phyloP scores from a whole-genome alignment of 805 yeast species.

The Helenozyma rhizophorensis region DNA sequence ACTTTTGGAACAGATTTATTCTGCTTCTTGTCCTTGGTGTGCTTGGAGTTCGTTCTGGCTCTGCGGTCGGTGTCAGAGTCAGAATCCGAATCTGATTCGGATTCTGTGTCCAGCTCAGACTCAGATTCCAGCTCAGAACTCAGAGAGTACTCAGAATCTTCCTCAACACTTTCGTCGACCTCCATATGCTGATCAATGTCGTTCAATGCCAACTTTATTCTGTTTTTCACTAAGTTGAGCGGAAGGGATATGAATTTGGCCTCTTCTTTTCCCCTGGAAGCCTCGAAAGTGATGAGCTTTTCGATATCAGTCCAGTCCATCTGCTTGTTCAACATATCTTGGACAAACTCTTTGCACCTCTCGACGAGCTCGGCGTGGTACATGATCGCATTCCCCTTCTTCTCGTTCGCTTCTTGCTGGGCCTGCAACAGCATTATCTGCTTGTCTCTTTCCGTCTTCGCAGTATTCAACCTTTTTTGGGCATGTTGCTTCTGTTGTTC shows the following conservation, averaged over 20 bases:
- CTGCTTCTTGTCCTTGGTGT: slow-evolving; percentile 10
- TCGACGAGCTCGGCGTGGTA: slow-evolving; percentile 67
- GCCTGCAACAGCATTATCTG: slow-evolving; percentile 63
- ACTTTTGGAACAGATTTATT: slow-evolving; percentile 21
- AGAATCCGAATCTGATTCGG: slow-evolving; percentile 32
- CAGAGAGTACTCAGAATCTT: slow-evolving; percentile 20
- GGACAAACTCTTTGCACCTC: slow-evolving; percentile 64
- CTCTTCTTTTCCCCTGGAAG: slow-evolving; percentile 55
- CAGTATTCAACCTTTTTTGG: slow-evolving; percentile 65
- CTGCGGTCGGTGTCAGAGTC: slow-evolving; percentile 19
- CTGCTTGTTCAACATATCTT: slow-evolving; percentile 65
- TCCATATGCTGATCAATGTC: slow-evolving; percentile 33
- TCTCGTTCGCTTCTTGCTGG: slow-evolving; percentile 59
- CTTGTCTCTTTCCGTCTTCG: slow-evolving; percentile 65
- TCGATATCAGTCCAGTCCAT: slow-evolving; percentile 95
- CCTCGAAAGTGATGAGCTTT: slow-evolving; percentile 64
- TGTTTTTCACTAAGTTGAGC: slow-evolving; percentile 63
- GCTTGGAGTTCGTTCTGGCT: slow-evolving; percentile 10
- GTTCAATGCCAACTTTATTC: slow-evolving; percentile 55
- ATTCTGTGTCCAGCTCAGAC: slow-evolving; percentile 19
- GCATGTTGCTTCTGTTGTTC: slow-evolving; percentile 79
- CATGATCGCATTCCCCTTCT: slow-evolving; percentile 71
- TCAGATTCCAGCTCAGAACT: slow-evolving; percentile 18
- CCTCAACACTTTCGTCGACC: slow-evolving; percentile 1
- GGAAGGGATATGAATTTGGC: slow-evolving; percentile 66